Evolutionary conservation across 2,329 filamentous ascomycete species (phyloP).

Genomic region (Didymella keratinophila): DNA sequence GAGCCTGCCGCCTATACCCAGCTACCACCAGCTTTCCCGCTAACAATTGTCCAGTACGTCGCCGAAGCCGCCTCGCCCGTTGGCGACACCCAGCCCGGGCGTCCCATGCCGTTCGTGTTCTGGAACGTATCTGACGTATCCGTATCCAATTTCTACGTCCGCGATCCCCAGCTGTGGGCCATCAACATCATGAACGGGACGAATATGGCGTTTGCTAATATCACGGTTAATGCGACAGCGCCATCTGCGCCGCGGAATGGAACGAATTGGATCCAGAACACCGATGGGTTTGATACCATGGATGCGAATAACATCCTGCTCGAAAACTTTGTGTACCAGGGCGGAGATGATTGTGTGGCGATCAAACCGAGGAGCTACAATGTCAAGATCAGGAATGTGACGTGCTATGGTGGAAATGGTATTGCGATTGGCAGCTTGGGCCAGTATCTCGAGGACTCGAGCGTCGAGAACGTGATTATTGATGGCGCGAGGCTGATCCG

Average conservation of each 20-base stretch:
- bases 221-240: constrained; percentile 9
- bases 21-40: background rate
- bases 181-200: constrained; percentile 17
- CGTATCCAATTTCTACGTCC: constrained; percentile 11
- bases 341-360: constrained; percentile 9
- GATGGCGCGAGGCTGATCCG: constrained; percentile 5
- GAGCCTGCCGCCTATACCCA: background rate
- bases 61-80: constrained; percentile 11
- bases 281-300: constrained; percentile 10
- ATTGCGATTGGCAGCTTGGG: constrained; percentile 12
- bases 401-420: constrained; percentile 8
- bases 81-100: constrained; percentile 10
- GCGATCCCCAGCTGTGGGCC: constrained; percentile 10
- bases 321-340: constrained; percentile 10
- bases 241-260: constrained; percentile 5
- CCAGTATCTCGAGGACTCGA: constrained; percentile 10
- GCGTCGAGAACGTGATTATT: constrained; percentile 8
- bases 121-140: constrained; percentile 8
- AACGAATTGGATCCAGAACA: constrained; percentile 13
- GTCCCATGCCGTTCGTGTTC: constrained; percentile 10
- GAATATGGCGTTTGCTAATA: constrained; percentile 11
- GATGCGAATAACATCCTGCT: constrained; percentile 7
- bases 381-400: constrained; percentile 4
- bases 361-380: constrained; percentile 9
- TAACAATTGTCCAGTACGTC: background rate